Conservation (phyloP, 805 yeast species). For the Sugiyamaella valdiviana region DNA sequence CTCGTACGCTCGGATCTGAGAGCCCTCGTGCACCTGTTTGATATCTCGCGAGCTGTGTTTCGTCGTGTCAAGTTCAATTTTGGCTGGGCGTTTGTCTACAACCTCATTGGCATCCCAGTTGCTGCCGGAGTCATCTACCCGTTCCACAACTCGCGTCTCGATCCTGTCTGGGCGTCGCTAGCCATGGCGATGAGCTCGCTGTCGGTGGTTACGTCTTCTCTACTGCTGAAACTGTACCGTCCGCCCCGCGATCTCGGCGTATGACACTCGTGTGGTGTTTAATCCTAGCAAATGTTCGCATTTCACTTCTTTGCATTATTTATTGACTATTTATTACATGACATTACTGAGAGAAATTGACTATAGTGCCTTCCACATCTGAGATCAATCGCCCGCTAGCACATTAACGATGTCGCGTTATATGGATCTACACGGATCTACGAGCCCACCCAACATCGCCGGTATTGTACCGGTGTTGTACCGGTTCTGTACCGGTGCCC, state of each 20-base stretch:
- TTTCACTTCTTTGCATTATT: too few relatives aligned
- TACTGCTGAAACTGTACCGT: slow-evolving; percentile 52
- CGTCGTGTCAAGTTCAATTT: slow-evolving; percentile 72
- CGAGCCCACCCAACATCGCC: too few relatives aligned
- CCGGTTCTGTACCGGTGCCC: too few relatives aligned
- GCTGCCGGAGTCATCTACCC: slow-evolving; percentile 92
- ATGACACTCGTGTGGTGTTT: too few relatives aligned
- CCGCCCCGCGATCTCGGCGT: slow-evolving; percentile 16
- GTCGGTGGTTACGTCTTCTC: slow-evolving; percentile 77
- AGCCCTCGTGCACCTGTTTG: slow-evolving; percentile 52
- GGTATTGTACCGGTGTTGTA: too few relatives aligned
- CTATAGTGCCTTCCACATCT: too few relatives aligned
- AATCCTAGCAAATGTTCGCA: too few relatives aligned
- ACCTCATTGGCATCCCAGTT: slow-evolving; percentile 78
- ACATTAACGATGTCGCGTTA: too few relatives aligned
- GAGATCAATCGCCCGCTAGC: too few relatives aligned
- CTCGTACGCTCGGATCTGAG: slow-evolving; percentile 45
- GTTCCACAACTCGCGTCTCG: slow-evolving; percentile 59
- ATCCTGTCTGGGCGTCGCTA: slow-evolving; percentile 84
- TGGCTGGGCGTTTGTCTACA: slow-evolving; percentile 81
- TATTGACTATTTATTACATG: too few relatives aligned
- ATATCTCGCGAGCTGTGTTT: slow-evolving; percentile 66
- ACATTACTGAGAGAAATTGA: too few relatives aligned
- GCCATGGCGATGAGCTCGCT: slow-evolving; percentile 93
- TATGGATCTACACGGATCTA: too few relatives aligned